Base-by-base conservation (phyloP, 23 red algal genomes). In the Cyanidioschyzon merolae region DNA sequence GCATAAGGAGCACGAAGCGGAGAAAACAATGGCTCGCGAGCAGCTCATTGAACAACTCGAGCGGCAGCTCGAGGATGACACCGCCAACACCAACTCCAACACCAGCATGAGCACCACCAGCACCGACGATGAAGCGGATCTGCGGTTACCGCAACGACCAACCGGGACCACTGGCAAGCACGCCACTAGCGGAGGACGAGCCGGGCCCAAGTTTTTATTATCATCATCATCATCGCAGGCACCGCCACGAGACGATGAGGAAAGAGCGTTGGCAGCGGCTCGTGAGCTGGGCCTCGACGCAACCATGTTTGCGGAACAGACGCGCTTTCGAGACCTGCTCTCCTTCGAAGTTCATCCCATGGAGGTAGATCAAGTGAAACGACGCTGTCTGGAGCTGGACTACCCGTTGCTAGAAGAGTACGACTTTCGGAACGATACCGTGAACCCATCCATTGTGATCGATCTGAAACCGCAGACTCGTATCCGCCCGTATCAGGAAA, bases 321-420 rank as follows among this genome's bases (percentile, higher is more conserved):
- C 16, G 12, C 63, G 63, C 63, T 35, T 35, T 25, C 21, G n/a
- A 7, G 63, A 71, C 7, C 7, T 71, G 29, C 40, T 76, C n/a
- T 75, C 71, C 37, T 39, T 77, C 71, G 37, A 76, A 39, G 75
- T 86, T 21, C 41, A 71, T 68, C 75, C 59, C 7, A 88, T 88
- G 58, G 76, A 89, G 34, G 92, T 96, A 15, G 92, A 96, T 50
- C 84, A 87, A 38, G 83, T 96, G n/a, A 96, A 96, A 35, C 88
- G 88, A 32, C 88, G 80, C 24, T 86, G 84, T 0, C 90, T 89
- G 50, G 88, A 90, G 37, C 75, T 96, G 2, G 82, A 96, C 16
- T 96, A 96, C 78, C 92, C 92, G 37, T 82, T 96, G 38, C 85
- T 96, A 82, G 92, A 96, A 67, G 92, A 96, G 83, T 96, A 96